These are phyloP conservation scores for Phaeosphaeria sp. DNA, from an alignment of 2,329 filamentous ascomycete species.

Conservation along the genomic window DNA sequence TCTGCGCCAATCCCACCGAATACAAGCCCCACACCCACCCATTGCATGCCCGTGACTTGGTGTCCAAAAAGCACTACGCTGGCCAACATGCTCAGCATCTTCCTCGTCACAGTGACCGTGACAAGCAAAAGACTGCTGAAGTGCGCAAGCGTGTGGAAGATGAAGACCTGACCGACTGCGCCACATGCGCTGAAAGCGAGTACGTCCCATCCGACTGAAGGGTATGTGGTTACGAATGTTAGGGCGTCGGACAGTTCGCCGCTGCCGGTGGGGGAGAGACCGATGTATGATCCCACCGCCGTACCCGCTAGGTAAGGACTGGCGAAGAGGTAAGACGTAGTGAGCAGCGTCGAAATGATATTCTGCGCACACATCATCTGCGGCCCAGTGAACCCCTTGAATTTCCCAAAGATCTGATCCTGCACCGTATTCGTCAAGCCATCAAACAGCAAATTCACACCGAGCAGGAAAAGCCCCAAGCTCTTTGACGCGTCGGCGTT, in stretches of 20 bases:
- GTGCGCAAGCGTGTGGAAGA: conserved; percentile 88
- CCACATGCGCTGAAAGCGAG: conserved; percentile 89
- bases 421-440: conserved; percentile 96
- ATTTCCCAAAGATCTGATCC: conserved; percentile 85
- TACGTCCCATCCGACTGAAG: conserved; percentile 84
- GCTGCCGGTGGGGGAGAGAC: conserved; percentile 53
- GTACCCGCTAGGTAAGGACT: conserved; percentile 80
- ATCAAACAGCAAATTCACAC: conserved; percentile 92
- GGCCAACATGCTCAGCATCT: conserved; percentile 99
- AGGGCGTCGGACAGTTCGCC: conserved; percentile 83
- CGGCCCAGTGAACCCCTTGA: conserved; percentile 82
- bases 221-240: conserved; percentile 80
- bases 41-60: conserved; percentile 84
- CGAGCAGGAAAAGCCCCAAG: conserved; percentile 84
- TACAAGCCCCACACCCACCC: conserved; percentile 88
- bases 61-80: conserved; percentile 96
- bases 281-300: conserved; percentile 50
- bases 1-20: conserved; percentile 96
- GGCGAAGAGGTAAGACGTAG: conserved; percentile 75
- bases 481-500: conserved; percentile 68
- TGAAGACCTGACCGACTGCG: conserved; percentile 94
- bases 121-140: conserved; percentile 93
- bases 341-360: conserved; percentile 81
- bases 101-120: conserved; percentile 95
- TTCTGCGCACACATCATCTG: conserved; percentile 99